Percentiles rank a stretch among this genome's conserved stretches.
phyloP scores from a whole-genome alignment of 768 basidiomycete genomes.

The Russula virescens region DNA sequence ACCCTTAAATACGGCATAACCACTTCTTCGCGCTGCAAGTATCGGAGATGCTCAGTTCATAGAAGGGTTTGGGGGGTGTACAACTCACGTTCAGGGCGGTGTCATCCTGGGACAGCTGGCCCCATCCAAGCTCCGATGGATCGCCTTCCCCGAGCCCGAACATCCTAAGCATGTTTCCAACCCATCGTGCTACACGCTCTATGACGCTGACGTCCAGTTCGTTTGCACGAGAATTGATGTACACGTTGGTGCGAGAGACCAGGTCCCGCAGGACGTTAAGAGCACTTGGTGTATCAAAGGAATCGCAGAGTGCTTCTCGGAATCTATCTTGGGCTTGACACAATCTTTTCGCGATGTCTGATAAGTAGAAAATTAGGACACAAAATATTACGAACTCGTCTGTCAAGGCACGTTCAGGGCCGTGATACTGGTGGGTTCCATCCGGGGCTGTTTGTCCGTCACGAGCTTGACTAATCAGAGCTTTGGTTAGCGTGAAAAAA shows the following conservation, averaged over 20 bases:
- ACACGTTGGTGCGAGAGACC: constrained; percentile 81
- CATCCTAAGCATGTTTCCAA: constrained; percentile 66
- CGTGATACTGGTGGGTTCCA: constrained; percentile 59
- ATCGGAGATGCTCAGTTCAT: constrained; percentile 9
- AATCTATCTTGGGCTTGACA: constrained; percentile 71
- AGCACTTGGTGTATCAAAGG: constrained; percentile 91
- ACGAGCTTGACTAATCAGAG: constrained; percentile 58
- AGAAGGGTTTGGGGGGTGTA: constrained; percentile 7
- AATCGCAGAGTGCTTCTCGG: constrained; percentile 86
- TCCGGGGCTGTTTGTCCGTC: constrained; percentile 47
- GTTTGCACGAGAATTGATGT: constrained; percentile 65
- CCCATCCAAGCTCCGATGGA: constrained; percentile 78
- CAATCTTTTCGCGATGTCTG: constrained; percentile 43
- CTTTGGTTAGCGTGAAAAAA: constrained; percentile 86
- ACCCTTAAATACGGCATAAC: constrained; percentile 85
- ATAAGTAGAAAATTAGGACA: constrained; percentile 5
- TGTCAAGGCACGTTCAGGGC: constrained; percentile 62
- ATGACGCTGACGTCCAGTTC: constrained; percentile 58
- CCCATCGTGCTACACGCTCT: constrained; percentile 60
- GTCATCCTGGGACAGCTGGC: constrained; percentile 46
- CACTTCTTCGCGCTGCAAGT: constrained; percentile 65
- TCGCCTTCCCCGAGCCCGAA: constrained; percentile 76
- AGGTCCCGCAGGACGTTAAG: constrained; percentile 72
- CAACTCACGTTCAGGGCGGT: constrained; percentile 48
- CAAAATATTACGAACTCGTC: constrained; percentile 42